phyloP scores from a whole-genome alignment of 768 basidiomycete species.

The Amanita muscaria region DNA sequence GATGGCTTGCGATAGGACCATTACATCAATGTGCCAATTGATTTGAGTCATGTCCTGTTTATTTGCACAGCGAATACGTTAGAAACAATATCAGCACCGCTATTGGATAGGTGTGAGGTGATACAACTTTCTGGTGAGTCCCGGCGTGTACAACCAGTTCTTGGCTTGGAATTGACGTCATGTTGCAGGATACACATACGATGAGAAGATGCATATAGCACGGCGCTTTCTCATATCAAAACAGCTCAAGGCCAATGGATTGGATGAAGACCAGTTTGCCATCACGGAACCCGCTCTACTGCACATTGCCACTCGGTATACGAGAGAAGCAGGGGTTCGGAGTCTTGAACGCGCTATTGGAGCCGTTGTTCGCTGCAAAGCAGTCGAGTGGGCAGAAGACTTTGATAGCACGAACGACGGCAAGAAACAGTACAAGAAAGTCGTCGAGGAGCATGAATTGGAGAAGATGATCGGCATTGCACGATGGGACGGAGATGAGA shows the following conservation, averaged over 20 bases:
- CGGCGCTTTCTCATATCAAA: conserved; percentile 83
- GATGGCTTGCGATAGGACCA: conserved; percentile 52
- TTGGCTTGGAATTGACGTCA: not conserved
- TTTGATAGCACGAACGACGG: conserved; percentile 25
- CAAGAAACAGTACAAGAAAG: conserved; percentile 39
- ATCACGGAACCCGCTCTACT: conserved; percentile 65
- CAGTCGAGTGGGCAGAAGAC: conserved; percentile 81
- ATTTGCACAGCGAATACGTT: conserved; percentile 89
- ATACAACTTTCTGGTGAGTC: conserved; percentile 65
- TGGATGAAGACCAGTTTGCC: conserved; percentile 49
- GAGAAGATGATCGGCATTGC: conserved; percentile 79
- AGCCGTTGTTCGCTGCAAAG: conserved; percentile 82
- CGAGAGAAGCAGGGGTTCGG: conserved; percentile 90
- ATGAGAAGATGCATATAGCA: conserved; percentile 89
- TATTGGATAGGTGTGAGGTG: conserved; percentile 85
- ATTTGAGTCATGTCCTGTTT: conserved; percentile 83
- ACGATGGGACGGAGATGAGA: conserved; percentile 72
- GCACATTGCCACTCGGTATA: conserved; percentile 71
- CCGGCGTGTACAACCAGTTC: not conserved
- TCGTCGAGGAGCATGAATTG: conserved; percentile 64
- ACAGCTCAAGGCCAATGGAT: conserved; percentile 72
- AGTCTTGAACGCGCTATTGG: conserved; percentile 82
- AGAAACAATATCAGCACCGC: conserved; percentile 80
- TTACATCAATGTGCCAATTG: conserved; percentile 83
- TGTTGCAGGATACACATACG: conserved; percentile 64